These are phyloP conservation scores for Gautieria morchelliformis DNA, from an alignment of 768 basidiomycete species.

Conservation along the genomic window DNA sequence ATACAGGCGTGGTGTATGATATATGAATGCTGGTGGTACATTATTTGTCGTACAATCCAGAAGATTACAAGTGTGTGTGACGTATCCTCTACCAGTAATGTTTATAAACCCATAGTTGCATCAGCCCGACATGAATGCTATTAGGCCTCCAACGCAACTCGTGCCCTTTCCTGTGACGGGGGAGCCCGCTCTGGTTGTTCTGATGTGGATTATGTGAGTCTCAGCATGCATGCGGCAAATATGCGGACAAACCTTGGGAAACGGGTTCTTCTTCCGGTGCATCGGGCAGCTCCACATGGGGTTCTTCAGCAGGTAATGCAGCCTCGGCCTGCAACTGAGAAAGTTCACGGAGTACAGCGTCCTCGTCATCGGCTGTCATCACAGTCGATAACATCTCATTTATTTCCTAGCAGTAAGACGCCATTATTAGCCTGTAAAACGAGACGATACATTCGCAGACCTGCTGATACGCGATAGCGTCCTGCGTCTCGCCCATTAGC, in stretches of 20 bases:
- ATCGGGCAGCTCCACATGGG: constrained; percentile 38
- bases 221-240: not conserved
- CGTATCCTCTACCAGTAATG: not conserved
- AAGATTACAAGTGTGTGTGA: not conserved
- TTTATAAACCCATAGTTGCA: not conserved
- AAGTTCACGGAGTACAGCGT: constrained; percentile 83
- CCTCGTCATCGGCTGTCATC: constrained; percentile 85
- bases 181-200: not conserved
- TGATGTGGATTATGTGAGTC: not conserved
- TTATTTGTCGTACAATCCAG: not conserved
- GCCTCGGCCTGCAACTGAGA: constrained; percentile 53
- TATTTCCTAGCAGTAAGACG: constrained; percentile 61
- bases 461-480: constrained; percentile 85
- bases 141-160: constrained; percentile 11
- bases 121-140: not conserved
- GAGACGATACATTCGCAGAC: constrained; percentile 31
- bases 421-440: constrained; percentile 3
- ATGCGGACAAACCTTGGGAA: not conserved
- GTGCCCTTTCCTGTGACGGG: not conserved
- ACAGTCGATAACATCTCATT: constrained; percentile 75
- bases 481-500: constrained; percentile 84
- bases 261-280: constrained; percentile 41
- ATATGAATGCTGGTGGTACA: not conserved
- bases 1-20: not conserved
- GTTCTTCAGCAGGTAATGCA: constrained; percentile 21